Evolutionary conservation across 2,329 filamentous ascomycete species (phyloP), one percentile per base, ranked within the genome.

Genomic region (Nemania sp.): DNA sequence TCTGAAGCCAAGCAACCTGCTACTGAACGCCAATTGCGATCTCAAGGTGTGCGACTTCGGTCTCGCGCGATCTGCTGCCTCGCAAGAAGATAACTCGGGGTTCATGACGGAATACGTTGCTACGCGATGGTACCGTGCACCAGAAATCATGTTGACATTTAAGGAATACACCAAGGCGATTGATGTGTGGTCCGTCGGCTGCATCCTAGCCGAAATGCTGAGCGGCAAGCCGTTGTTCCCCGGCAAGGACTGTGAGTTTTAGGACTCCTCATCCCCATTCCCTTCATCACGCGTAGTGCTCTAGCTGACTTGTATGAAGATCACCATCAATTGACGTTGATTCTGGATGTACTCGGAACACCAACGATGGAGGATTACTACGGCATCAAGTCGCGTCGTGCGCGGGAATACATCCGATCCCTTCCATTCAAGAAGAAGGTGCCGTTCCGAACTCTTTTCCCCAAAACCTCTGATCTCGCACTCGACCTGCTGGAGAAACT

Each of bases 101-200:
- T 99, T 99, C 86, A 99, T 99, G 95, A 99, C 95, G 15, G 95
- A 99, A 96, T 99, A 99, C 76, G 95, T 99, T 59, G 95, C 95
- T 53, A 99, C 95, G 48, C 89, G 95, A 72, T 99, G 95, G 95
- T 99, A 99, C 79, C 92, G 95, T 78, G 95, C 95, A 5, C 95
- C 95, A 3, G 95, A 99, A 77, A 99, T 99, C 77, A 99, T 99
- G 95, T 89, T 99, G 80, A 99, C 95, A 12, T 99, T 98, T 83
- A 98, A 99, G 81, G 95, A 99, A 79, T 99, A 99, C 81, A 99
- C 95, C 71, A 99, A 98, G 80, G 95, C 95, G 45, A 99, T 99
- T 73, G 95, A 99, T 74, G 93, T 99, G 11, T 99, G 95, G 95
- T 97, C 93, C 72, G 95, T 99, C 53, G 95, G 95, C 59, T 99